phyloP scores from a whole-genome alignment of 208 protist species.

The Wallacemonas sp. region DNA sequence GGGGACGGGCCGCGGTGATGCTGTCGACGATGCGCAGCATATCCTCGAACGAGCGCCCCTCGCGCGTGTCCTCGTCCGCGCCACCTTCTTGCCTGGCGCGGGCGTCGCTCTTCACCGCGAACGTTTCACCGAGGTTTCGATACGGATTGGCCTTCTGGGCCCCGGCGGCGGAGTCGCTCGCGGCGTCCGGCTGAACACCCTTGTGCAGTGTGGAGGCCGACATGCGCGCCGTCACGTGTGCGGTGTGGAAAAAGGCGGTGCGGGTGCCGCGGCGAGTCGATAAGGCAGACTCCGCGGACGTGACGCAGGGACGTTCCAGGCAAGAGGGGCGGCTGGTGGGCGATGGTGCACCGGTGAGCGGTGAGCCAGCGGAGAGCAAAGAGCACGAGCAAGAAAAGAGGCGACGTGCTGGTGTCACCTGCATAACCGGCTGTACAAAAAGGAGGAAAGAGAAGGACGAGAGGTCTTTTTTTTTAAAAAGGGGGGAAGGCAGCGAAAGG shows the following conservation, averaged over 20 bases:
- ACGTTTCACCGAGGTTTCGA: constrained; percentile 31
- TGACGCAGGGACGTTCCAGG: too few species aligned
- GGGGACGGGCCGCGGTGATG: constrained; percentile 43
- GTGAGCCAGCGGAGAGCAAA: too few species aligned
- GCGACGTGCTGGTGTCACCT: neutral
- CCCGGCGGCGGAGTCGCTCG: neutral
- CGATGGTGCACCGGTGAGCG: too few species aligned
- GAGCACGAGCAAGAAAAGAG: neutral
- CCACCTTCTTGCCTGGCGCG: neutral
- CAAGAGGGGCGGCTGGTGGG: too few species aligned
- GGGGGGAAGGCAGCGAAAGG: too few species aligned
- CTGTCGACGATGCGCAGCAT: constrained; percentile 52
- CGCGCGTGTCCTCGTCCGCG: neutral
- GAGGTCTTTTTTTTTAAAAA: too few species aligned
- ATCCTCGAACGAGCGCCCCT: constrained; percentile 63
- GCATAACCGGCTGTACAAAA: too few species aligned
- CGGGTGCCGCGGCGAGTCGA: too few species aligned
- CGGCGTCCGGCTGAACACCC: constrained; percentile 12
- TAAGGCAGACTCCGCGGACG: too few species aligned
- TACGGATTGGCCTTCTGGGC: neutral
- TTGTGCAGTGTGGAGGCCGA: constrained; percentile 34
- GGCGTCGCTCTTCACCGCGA: constrained; percentile 27
- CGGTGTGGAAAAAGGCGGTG: neutral
- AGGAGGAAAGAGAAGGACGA: too few species aligned
- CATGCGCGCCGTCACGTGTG: constrained; percentile 16